Evolutionary conservation across 176 grass and related monocot species (phyloP).

Genomic region (Cenchrus fungigraminus): DNA sequence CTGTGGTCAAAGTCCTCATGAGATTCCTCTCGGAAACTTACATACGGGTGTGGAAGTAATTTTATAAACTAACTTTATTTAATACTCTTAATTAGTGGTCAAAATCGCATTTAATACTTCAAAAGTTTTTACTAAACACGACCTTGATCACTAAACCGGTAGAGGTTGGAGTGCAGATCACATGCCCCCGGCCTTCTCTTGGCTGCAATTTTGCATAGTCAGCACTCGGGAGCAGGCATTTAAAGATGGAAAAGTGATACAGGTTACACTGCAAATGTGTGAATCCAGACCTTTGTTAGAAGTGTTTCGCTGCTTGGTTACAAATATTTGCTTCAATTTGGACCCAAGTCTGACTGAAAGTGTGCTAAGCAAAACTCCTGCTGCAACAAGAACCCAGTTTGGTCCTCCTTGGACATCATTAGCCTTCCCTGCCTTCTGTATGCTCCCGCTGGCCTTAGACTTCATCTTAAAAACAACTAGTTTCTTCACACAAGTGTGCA

Average conservation of each 20-base stretch:
- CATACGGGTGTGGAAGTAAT: too few species aligned
- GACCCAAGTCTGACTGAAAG: conserved; percentile 76
- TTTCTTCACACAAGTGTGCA: conserved; percentile 8
- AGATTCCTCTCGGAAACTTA: too few species aligned
- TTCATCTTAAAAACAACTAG: conserved; percentile 52
- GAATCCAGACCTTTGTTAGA: conserved; percentile 57
- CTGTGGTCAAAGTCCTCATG: too few species aligned
- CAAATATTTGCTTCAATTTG: conserved; percentile 72
- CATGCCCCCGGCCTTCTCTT: conserved; percentile 59
- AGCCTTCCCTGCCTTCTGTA: conserved; percentile 51
- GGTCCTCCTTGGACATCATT: conserved; percentile 59
- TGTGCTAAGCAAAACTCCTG: conserved; percentile 73
- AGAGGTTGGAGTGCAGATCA: conserved; percentile 68
- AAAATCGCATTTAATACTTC: too few species aligned
- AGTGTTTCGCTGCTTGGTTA: conserved; percentile 57
- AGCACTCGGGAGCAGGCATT: background rate
- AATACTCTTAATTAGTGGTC: too few species aligned
- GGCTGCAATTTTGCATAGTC: conserved; percentile 44
- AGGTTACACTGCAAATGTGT: background rate
- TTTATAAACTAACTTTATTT: too few species aligned
- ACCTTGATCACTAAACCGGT: conserved; percentile 69
- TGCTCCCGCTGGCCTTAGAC: conserved; percentile 54
- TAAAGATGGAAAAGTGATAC: conserved; percentile 9
- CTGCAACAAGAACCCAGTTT: conserved; percentile 81
- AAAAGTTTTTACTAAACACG: too few species aligned